Percentiles rank a stretch among this genome's conserved stretches.
These are phyloP conservation scores for Chlorella variabilis DNA, from an alignment of 163 green algal genomes.

Conservation along the genomic window DNA sequence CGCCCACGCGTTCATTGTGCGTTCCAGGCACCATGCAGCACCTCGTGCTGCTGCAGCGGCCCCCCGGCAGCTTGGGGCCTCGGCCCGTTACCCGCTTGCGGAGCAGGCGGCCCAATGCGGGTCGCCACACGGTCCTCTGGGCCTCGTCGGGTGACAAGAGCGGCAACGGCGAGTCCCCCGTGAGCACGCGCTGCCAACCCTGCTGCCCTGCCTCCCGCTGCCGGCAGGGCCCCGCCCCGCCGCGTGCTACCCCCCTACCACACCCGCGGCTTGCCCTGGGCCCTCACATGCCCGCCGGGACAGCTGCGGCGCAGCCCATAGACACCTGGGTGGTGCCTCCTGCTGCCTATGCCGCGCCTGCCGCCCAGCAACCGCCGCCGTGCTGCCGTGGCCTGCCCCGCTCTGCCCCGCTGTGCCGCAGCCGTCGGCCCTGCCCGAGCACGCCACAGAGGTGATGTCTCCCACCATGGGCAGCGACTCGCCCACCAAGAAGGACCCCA, in stretches of 20 bases:
- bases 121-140: not conserved
- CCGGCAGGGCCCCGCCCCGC: too few species aligned
- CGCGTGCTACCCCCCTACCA: too few species aligned
- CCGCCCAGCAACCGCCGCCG: too few species aligned
- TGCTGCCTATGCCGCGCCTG: too few species aligned
- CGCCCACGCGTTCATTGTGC: too few species aligned
- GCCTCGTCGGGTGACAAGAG: not conserved
- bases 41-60: not conserved
- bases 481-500: not conserved
- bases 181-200: not conserved
- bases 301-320: too few species aligned
- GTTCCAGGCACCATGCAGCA: not conserved
- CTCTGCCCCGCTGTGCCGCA: not conserved
- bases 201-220: not conserved
- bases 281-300: too few species aligned
- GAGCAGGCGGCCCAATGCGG: not conserved
- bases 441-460: not conserved
- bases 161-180: not conserved
- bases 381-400: too few species aligned
- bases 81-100: not conserved
- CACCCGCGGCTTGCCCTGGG: too few species aligned
- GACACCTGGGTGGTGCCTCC: too few species aligned
- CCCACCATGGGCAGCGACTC: not conserved
- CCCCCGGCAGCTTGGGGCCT: not conserved
- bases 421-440: not conserved